Evolutionary conservation across 768 basidiomycete species (phyloP), one percentile per base, ranked within the genome.

Genomic region (Tylopilus plumbeoviolaceoides): DNA sequence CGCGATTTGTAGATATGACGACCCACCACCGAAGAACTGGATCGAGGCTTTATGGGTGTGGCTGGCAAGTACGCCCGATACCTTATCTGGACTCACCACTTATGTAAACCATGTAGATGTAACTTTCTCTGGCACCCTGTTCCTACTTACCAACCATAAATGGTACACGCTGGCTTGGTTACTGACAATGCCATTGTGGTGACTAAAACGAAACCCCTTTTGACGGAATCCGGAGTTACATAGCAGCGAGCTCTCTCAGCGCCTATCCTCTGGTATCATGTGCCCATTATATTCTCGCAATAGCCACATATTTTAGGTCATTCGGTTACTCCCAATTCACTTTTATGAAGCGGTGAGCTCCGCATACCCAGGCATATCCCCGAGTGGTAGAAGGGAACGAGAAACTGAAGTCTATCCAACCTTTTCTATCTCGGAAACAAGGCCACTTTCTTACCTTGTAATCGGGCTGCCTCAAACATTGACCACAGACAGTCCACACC

Each of bases 11-110:
- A 36, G 35, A 14, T 36, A 58, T 27, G 56, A 60, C 2, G 59
- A 66, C 23, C 55, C 50, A n/a, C 54, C 43, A n/a, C 58, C 65
- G 25, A 67, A 44, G 39, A 62, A 64, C 40, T 30, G 25, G 14
- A 31, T 59, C 1, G 50, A 60, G 47, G 52, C 58, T 15, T 23
- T 53, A 27, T 67, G 60, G 58, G 43, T 43, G 35, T 60, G 48
- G 66, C 36, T 58, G 48, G 66, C 31, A 53, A 61, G 64, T 54
- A 28, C 35, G 5, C 15, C 21, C 18, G 18, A 35, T 18, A 27
- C 12, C 18, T 23, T 21, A 30, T 33, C 35, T 10, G 3, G 21
- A 36, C 35, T 17, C 14, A 15, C 33, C 14, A 15, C 33, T 33
- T 33, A 33, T 33, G 33, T 36, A 36, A 36, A 17, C 35, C 35